Percentiles rank a stretch among this genome's conserved stretches.
These are phyloP conservation scores for Porphyrellus sp. DNA, from an alignment of 1,284 basidiomycete species.

Conservation along the genomic window DNA sequence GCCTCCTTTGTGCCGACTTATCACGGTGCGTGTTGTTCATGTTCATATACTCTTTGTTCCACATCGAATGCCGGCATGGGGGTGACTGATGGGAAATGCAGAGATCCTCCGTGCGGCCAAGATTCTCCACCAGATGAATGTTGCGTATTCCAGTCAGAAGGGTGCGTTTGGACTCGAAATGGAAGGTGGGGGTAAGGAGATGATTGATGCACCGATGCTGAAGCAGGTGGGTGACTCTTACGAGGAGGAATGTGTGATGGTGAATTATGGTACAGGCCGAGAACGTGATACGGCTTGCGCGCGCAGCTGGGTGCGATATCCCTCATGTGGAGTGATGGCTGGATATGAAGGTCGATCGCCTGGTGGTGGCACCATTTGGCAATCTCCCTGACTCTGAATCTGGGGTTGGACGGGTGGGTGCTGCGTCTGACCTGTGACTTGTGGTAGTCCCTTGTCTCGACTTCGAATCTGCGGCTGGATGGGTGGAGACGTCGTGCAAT, in stretches of 20 bases:
- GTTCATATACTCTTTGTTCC: neutral
- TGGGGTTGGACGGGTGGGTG: too few species aligned
- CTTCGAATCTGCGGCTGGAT: too few species aligned
- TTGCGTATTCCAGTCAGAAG: slow-evolving; percentile 44
- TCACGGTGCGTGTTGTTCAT: slow-evolving; percentile 66
- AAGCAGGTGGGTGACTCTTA: slow-evolving; percentile 56
- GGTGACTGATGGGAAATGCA: slow-evolving; percentile 34
- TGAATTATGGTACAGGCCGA: slow-evolving; percentile 51
- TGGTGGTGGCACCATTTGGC: neutral
- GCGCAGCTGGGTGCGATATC: slow-evolving; percentile 60
- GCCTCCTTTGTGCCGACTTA: slow-evolving; percentile 74
- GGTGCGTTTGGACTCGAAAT: slow-evolving; percentile 66
- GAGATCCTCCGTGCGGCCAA: slow-evolving; percentile 78
- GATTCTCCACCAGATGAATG: slow-evolving; percentile 66
- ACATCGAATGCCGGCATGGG: neutral
- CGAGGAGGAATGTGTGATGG: neutral
- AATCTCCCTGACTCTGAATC: neutral
- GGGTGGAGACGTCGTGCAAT: neutral
- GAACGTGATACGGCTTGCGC: slow-evolving; percentile 60
- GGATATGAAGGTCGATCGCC: neutral
- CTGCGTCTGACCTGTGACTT: too few species aligned
- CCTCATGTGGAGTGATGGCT: slow-evolving; percentile 36
- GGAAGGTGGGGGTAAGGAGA: slow-evolving; percentile 66
- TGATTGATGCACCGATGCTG: slow-evolving; percentile 94
- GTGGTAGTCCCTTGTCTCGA: too few species aligned